Evolutionary conservation across 1,284 basidiomycete species (phyloP), one percentile per base, ranked within the genome.

Genomic region (Anthracocystis walkeri): DNA sequence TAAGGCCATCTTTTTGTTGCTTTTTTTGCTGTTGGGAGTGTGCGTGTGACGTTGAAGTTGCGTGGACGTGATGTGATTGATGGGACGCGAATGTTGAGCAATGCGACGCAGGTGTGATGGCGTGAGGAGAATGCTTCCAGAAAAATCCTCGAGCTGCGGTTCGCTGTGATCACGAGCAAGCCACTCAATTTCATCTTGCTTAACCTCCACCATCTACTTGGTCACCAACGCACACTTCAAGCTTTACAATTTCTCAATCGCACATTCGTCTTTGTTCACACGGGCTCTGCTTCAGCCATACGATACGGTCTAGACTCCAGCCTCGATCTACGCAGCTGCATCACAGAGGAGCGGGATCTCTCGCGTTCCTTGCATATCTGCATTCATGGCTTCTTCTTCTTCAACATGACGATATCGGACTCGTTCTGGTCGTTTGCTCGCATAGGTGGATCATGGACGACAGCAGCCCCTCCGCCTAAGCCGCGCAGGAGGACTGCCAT

Each of bases 361-460:
- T 21, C 20, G 40, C 65, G 65, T 33, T 67, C 35, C 42, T 18
- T 21, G n/a, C 42, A 42, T 5, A 4, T 27, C 12, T 6, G 41
- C 49, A 44, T 46, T n/a, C 18, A 69, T 69, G 66, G 18, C 10
- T 42, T 7, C 20, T 18, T 7, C 20, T 18, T 14, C 40, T 29
- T 44, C 29, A 52, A 51, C 57, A 70, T 70, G 67, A 65, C 62
- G n/a, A 45, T 65, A 23, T 53, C 67, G 18, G 61, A 58, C 25
- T 60, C 62, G 44, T 64, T 69, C 42, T 70, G 67, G 67, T 57
- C 58, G 18, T 63, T 64, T n/a, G 21, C 52, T 44, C 67, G 61
- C 3, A 14, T 57, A 10, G 53, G 52, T 5, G 45, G 49, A n/a
- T 52, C 67, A 4, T 65, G 63, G 63, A 18, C 62, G 3, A 41